Base-by-base conservation (phyloP, 352 stramenopile species). In the Globisporangium splendens region DNA sequence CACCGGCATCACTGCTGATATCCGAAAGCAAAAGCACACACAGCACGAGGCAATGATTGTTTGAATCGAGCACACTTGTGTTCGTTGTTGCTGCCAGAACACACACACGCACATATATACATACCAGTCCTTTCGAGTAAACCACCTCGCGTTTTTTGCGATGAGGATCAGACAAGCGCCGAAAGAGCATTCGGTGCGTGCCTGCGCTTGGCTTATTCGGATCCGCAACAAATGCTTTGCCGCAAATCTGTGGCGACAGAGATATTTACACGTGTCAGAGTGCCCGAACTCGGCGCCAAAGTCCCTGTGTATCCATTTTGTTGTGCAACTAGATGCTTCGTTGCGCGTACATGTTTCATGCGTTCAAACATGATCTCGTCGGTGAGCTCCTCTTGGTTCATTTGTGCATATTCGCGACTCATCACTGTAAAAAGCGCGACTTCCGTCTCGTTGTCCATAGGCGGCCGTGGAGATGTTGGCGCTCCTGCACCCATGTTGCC, bases 311-410 rank as follows among this genome's bases (percentile, higher is more conserved):
- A 11, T 12, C 47, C 13, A 56, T 17, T 47, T 54, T 20, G 15
- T 15, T n/a, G 28, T 11, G 10, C 11, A 31, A 7, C 21, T 35
- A 28, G 4, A 21, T 39, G 22, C 22, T 54, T 31, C 21, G 38
- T 48, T 3, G 35, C 3, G 59, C 52, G 20, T 54, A 88, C 75
- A 56, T 87, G 73, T 62, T 89, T 91, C 72, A 91, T 85, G 22
- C 74, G 77, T 56, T 91, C 79, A 52, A 91, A 91, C 50, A 91
- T 72, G 43, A 88, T 64, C 63, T 91, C 79, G 44, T 89, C 79
- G 11, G 64, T 66, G 8, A 91, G 65, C 1, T 83, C 54, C 14
- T 84, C 73, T 0, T 59, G 50, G n/a, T 48, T 53, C 73, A 91
- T 88, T 51, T 86, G 75, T 28, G 82, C 61, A 61, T 89, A 91